Evolutionary conservation across 495 filamentous ascomycete genomes (phyloP), one percentile per base, ranked within the genome.

Genomic region (Aspergillus ostianus): DNA sequence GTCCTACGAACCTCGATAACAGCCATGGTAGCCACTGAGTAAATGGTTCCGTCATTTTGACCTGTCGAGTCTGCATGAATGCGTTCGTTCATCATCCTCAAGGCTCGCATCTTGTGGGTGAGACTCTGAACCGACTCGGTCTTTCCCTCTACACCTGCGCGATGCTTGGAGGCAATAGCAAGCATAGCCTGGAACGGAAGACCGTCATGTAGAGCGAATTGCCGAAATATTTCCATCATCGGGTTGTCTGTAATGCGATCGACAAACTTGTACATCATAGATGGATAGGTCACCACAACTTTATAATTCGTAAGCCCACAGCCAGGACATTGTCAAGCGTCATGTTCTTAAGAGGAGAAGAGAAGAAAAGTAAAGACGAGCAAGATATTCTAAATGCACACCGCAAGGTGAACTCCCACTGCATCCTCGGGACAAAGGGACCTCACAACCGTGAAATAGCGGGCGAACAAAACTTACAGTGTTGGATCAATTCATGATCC

Each of bases 201-300:
- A 13, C 47, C 56, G 53, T 70, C 68, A 50, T 68, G 61, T 23
- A 70, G 46, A 13, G 65, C 68, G 23, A 70, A 60, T 51, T 66
- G 63, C 9, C 62, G 63, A 45, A 70, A 70, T 49, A 70, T 70
- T 48, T 66, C 66, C 65, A 68, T 60, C 65, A 68, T 64, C 15
- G 68, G 68, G 36, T 70, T 68, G 18, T 63, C 55, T n/a, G 63
- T 52, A 18, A 59, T 44, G 3, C 63, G 60, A 15, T 66, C 55
- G 56, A 59, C 59, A 46, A 70, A 66, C 46, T 70, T 70, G 55
- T 70, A 70, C 68, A 70, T 70, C 68, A 70, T 70, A 15, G 68
- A 66, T 18, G 68, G 68, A 49, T 70, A 70, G 4, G 64, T 68
- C 26, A 63, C 59, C 20, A 70, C 66, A 60, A 68, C 68, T 70